Evolutionary conservation across 2,329 filamentous ascomycete species (phyloP).

Genomic region (Pseudogymnoascus sp.): DNA sequence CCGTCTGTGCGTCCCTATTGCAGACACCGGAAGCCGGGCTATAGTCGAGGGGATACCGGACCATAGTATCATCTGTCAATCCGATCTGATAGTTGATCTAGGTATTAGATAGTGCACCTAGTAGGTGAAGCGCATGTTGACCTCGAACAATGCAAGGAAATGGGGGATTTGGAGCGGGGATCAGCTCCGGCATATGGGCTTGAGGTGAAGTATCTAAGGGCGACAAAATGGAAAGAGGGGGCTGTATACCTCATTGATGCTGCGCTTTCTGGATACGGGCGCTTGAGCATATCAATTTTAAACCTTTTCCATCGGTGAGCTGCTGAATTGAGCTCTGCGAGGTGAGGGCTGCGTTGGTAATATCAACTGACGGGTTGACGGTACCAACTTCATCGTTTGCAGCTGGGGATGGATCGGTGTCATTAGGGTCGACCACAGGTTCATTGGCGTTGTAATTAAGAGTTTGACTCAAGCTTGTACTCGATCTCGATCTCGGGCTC

Average conservation of each 20-base stretch:
- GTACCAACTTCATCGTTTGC: no score
- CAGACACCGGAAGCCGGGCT: neutral
- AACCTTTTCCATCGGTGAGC: neutral
- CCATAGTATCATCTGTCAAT: neutral
- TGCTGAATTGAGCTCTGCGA: neutral
- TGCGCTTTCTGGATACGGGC: neutral
- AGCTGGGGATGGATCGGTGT: no score
- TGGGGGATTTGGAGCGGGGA: neutral
- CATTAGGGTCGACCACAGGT: no score
- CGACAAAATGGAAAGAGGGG: neutral
- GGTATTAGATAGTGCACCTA: neutral
- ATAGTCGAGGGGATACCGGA: neutral
- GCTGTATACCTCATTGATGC: neutral
- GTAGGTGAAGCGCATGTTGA: neutral
- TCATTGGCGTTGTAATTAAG: no score
- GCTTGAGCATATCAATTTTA: neutral
- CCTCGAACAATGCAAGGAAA: neutral
- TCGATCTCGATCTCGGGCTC: no score
- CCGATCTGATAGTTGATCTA: neutral
- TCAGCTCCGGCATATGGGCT: neutral
- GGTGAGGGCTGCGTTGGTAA: no score
- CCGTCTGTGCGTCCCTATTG: no score
- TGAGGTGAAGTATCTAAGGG: neutral
- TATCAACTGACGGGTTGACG: no score
- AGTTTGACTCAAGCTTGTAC: no score